Evolutionary conservation across 306 rosid species (phyloP).

Genomic region (Purshia tridentata): DNA sequence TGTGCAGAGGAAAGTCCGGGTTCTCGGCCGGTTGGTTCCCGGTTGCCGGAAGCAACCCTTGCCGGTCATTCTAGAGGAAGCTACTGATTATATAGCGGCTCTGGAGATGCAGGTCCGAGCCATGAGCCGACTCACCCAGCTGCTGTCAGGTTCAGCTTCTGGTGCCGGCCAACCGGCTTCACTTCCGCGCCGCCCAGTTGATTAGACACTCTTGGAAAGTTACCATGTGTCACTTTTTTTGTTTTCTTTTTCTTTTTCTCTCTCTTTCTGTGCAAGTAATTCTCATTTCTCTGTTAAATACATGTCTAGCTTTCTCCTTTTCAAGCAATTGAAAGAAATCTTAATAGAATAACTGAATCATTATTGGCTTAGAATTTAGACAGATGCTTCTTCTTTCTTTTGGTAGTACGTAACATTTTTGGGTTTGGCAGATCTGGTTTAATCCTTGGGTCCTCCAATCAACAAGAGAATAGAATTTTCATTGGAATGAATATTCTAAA

Average conservation of each 20-base stretch:
- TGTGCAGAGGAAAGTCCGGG: conserved; percentile 65
- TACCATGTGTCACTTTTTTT: conserved; percentile 31
- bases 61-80: conserved; percentile 86
- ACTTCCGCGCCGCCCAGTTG: conserved; percentile 44
- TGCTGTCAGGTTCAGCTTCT: conserved; percentile 43
- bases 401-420: not conserved
- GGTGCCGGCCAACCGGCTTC: conserved; percentile 32
- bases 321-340: conserved; percentile 10
- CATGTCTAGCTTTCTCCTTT: conserved; percentile 17
- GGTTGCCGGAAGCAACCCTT: conserved; percentile 84
- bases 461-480: not conserved
- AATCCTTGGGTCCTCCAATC: not conserved
- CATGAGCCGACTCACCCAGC: conserved; percentile 71
- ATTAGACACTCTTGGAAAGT: conserved; percentile 27
- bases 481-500: not conserved
- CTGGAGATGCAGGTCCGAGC: conserved; percentile 95
- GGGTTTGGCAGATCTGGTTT: not conserved
- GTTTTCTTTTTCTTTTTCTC: not conserved
- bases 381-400: not conserved
- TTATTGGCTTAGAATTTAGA: conserved; percentile 7
- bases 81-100: conserved; percentile 81
- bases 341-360: conserved; percentile 5
- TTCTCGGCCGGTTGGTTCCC: conserved; percentile 86
- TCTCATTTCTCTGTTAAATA: conserved; percentile 39
- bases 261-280: conserved; percentile 26